Percentiles rank a stretch among this genome's conserved stretches.
Evolutionary conservation across 148 eudicot genomes (phyloP).

Genomic region (Mesembryanthemum crystallinum): DNA sequence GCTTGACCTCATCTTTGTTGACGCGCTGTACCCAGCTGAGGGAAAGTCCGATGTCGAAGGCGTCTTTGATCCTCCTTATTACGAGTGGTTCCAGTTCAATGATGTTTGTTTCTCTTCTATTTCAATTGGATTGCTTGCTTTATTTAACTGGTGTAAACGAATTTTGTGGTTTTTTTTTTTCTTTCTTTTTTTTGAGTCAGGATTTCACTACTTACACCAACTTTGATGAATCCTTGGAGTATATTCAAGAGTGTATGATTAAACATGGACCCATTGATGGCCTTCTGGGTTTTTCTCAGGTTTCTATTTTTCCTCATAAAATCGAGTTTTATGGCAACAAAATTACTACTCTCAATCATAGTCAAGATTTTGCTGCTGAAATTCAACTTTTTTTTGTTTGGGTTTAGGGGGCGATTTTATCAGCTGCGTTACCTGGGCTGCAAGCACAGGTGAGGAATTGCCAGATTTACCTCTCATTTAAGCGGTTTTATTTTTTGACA

Average conservation of each 20-base stretch:
- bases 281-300: conserved; percentile 96
- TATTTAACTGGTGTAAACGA: background rate
- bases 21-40: conserved; percentile 53
- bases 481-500: background rate
- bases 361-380: too few relatives aligned
- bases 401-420: conserved; percentile 79
- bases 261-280: conserved; percentile 89
- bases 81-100: conserved; percentile 87
- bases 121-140: background rate
- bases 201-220: conserved; percentile 74
- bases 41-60: conserved; percentile 93
- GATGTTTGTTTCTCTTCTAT: conserved; percentile 7
- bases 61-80: conserved; percentile 88
- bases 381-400: too few relatives aligned
- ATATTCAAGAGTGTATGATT: conserved; percentile 64
- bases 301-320: background rate
- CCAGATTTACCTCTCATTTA: too few relatives aligned
- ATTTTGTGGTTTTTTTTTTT: background rate
- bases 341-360: too few relatives aligned
- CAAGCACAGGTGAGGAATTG: conserved; percentile 78
- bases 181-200: too few relatives aligned
- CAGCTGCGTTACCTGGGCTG: conserved; percentile 83
- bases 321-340: too few relatives aligned
- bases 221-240: conserved; percentile 71
- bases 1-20: conserved; percentile 68